These are phyloP conservation scores for Posidonia australis DNA, from an alignment of 106 monocot species.

Conservation along the genomic window DNA sequence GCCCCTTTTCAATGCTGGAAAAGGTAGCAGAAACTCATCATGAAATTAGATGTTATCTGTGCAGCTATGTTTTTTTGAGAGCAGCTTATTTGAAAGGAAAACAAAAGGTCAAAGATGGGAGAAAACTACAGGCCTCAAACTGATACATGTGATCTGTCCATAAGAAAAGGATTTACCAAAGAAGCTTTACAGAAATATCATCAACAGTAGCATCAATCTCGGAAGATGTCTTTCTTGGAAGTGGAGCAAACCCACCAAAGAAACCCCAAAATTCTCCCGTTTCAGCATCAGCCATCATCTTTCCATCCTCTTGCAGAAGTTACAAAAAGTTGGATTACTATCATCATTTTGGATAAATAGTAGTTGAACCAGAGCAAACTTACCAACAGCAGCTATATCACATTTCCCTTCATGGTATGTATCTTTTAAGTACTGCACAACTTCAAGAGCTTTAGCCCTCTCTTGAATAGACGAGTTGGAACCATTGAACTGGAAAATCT, in stretches of 20 bases:
- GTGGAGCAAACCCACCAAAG: conserved; percentile 98
- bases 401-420: conserved; percentile 55
- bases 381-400: conserved; percentile 42
- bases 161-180: conserved; percentile 39
- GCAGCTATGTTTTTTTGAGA: background rate
- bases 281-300: conserved; percentile 88
- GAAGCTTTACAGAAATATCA: conserved; percentile 33
- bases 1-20: conserved; percentile 51
- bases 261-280: conserved; percentile 89
- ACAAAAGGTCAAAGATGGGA: background rate
- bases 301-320: conserved; percentile 63
- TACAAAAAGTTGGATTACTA: background rate
- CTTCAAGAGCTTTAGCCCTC: conserved; percentile 54
- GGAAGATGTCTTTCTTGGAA: conserved; percentile 52
- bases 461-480: conserved; percentile 56
- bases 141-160: background rate
- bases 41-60: background rate
- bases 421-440: conserved; percentile 51
- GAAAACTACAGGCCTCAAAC: background rate
- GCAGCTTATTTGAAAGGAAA: background rate
- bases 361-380: conserved; percentile 8
- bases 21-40: background rate
- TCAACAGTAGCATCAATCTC: conserved; percentile 27
- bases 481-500: conserved; percentile 59
- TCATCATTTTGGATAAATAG: background rate